These are phyloP conservation scores for Gossypium turneri DNA, from an alignment of 345 rosid species.

Conservation along the genomic window DNA sequence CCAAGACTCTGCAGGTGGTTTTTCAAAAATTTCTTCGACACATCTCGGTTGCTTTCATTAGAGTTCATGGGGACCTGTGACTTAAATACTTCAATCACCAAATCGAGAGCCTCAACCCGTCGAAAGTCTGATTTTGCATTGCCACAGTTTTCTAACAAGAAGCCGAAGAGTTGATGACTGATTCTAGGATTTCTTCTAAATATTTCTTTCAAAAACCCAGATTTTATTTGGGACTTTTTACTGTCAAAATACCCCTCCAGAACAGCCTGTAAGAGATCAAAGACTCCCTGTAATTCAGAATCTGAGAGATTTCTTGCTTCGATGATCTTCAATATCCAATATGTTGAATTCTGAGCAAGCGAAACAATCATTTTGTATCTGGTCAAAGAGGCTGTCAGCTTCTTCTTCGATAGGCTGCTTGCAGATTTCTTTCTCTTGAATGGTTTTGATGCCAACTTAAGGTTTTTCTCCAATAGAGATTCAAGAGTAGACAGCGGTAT, in stretches of 20 bases:
- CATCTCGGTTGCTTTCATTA: slow-evolving; percentile 33
- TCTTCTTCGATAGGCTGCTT: slow-evolving; percentile 54
- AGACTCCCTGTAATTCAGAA: slow-evolving; percentile 52
- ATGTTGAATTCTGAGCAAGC: slow-evolving; percentile 70
- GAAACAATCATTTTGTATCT: slow-evolving; percentile 66
- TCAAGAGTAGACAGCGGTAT: slow-evolving; percentile 48
- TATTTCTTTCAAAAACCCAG: slow-evolving; percentile 73
- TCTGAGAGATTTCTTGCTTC: slow-evolving; percentile 57
- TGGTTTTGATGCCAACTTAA: slow-evolving; percentile 82
- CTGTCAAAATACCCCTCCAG: slow-evolving; percentile 62
- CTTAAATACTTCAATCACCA: slow-evolving; percentile 64
- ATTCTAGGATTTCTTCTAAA: slow-evolving; percentile 74
- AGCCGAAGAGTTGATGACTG: slow-evolving; percentile 51
- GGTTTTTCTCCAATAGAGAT: slow-evolving; percentile 65
- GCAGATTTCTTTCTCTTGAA: slow-evolving; percentile 79
- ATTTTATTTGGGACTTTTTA: slow-evolving; percentile 71
- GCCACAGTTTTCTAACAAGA: slow-evolving; percentile 59
- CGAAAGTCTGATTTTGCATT: slow-evolving; percentile 64
- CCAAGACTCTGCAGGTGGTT: slow-evolving; percentile 43
- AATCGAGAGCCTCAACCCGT: slow-evolving; percentile 72
- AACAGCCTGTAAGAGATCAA: slow-evolving; percentile 44
- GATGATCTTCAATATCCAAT: slow-evolving; percentile 75
- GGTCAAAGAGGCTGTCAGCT: slow-evolving; percentile 65
- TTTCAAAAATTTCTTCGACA: slow-evolving; percentile 54
- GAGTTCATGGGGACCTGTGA: slow-evolving; percentile 37